Conservation (phyloP, 2,329 filamentous ascomycete species). For the Aciculosporium take region DNA sequence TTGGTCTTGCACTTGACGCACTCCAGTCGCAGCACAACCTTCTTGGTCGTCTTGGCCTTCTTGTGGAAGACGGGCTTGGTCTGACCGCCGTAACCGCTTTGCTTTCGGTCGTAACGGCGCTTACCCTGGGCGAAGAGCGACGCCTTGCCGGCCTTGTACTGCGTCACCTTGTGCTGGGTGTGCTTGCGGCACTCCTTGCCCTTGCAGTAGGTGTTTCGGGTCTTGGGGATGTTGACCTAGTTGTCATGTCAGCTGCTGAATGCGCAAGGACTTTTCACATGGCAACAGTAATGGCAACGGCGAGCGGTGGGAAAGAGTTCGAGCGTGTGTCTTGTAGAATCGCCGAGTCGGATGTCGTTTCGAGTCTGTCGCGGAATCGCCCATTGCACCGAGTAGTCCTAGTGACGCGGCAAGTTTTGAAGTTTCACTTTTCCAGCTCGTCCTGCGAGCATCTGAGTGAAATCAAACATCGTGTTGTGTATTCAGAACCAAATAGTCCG, state of each 20-base stretch:
- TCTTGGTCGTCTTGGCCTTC: conserved; percentile 99
- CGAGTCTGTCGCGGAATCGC: neutral
- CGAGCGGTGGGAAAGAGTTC: neutral
- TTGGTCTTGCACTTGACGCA: conserved; percentile 98
- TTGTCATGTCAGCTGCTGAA: conserved; percentile 5
- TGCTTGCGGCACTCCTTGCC: conserved; percentile 87
- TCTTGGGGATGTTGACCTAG: conserved; percentile 97
- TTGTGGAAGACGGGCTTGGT: conserved; percentile 99
- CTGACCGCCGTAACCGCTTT: conserved; percentile 99
- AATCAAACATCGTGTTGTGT: too few relatives aligned
- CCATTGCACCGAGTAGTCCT: neutral
- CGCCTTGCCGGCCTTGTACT: conserved; percentile 96
- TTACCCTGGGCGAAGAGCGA: conserved; percentile 97
- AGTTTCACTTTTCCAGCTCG: neutral
- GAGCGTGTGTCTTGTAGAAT: neutral
- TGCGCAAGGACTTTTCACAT: neutral
- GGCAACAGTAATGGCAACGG: neutral
- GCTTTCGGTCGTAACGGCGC: conserved; percentile 98
- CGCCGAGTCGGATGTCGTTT: too few relatives aligned
- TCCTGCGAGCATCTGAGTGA: too few relatives aligned
- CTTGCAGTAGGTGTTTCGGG: conserved; percentile 95
- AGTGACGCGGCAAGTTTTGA: neutral
- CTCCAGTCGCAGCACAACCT: conserved; percentile 96
- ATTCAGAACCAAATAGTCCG: neutral
- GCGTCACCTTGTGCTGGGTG: conserved; percentile 84